A percentile compares a stretch with the other conserved stretches of the same genome.
These are phyloP conservation scores for Colletotrichum sp. DNA, from an alignment of 2,329 filamentous ascomycete genomes.

Conservation along the genomic window DNA sequence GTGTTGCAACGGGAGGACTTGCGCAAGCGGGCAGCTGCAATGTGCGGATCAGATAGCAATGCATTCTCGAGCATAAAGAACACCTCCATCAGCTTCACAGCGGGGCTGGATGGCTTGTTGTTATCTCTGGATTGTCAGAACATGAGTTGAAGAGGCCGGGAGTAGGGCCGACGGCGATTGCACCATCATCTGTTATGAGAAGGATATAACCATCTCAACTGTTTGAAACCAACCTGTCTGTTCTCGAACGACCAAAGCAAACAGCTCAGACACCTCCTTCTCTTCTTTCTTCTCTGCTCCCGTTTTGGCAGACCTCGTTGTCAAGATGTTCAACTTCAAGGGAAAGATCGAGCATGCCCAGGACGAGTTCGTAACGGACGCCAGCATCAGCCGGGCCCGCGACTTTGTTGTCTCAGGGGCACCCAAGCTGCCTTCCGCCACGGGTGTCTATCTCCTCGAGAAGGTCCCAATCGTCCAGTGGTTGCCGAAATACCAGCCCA, in stretches of 20 bases:
- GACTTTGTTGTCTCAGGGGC: constrained; percentile 34
- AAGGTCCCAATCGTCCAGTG: constrained; percentile 69
- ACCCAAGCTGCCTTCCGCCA: constrained; percentile 51
- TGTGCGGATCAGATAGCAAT: constrained; percentile 9
- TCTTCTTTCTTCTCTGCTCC: background rate
- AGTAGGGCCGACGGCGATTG: background rate
- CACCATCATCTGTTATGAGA: background rate
- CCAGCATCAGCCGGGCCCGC: constrained; percentile 34
- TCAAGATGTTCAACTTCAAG: constrained; percentile 4
- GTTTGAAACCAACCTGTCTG: constrained; percentile 8
- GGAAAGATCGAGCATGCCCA: background rate
- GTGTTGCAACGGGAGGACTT: constrained; percentile 1
- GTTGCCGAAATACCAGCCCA: constrained; percentile 65
- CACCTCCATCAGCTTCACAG: background rate
- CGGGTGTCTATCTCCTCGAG: constrained; percentile 61
- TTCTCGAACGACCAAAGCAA: background rate
- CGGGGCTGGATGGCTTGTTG: background rate
- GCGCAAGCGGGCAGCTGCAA: constrained; percentile 2
- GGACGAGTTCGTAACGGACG: constrained; percentile 32
- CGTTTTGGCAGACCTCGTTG: background rate
- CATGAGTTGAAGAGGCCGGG: background rate
- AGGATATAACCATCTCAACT: constrained; percentile 6
- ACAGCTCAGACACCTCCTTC: background rate
- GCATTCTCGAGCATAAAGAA: constrained; percentile 14
- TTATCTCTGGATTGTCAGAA: background rate